Percentiles rank a stretch among this genome's conserved stretches.
phyloP scores from a whole-genome alignment of 768 basidiomycete species.

The Vararia minispora region DNA sequence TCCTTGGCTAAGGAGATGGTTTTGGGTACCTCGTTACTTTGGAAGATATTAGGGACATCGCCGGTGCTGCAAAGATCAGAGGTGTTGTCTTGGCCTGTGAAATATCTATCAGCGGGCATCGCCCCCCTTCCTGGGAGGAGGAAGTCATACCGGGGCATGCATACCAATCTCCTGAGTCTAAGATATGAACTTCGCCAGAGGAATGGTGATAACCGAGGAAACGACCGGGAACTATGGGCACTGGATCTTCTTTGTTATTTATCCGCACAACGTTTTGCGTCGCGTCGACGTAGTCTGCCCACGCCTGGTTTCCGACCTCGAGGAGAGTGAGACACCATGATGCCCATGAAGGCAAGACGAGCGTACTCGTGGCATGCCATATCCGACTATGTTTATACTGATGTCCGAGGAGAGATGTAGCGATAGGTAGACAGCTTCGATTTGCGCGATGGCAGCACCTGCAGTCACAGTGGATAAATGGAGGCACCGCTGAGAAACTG shows the following conservation, averaged over 20 bases:
- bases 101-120: too few species aligned
- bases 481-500: neutral
- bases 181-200: slow-evolving; percentile 42
- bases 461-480: neutral
- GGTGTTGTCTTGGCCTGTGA: slow-evolving; percentile 4
- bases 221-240: slow-evolving; percentile 47
- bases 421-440: slow-evolving; percentile 1
- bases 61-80: neutral
- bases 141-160: slow-evolving; percentile 31
- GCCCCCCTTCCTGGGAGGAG: too few species aligned
- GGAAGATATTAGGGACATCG: neutral
- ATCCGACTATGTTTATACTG: neutral
- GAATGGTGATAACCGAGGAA: slow-evolving; percentile 40
- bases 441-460: slow-evolving; percentile 4
- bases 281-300: slow-evolving; percentile 14
- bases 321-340: too few species aligned
- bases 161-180: slow-evolving; percentile 26
- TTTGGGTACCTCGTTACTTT: neutral
- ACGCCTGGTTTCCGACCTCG: slow-evolving; percentile 27
- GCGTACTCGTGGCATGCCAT: slow-evolving; percentile 5
- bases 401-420: neutral
- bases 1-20: too few species aligned
- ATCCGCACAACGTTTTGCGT: slow-evolving; percentile 19
- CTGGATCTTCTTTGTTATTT: slow-evolving; percentile 27
- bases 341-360: too few species aligned